phyloP scores from a whole-genome alignment of 2,329 filamentous ascomycete genomes.

The Ascochyta lentis region DNA sequence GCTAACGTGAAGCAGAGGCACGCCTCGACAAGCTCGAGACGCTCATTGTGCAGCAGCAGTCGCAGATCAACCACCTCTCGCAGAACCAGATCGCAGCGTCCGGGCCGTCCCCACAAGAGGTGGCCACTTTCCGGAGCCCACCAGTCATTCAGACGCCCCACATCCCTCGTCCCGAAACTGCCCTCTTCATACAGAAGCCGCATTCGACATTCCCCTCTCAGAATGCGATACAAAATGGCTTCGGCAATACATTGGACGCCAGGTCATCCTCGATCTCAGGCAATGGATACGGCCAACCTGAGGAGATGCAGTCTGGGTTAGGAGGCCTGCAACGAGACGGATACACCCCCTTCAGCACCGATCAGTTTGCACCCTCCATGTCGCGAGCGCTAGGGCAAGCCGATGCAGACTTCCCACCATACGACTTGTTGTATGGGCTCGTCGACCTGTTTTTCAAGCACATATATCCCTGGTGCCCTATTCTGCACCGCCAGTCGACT shows the following conservation, averaged over 20 bases:
- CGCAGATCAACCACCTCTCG: conserved; percentile 54
- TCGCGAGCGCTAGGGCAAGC: conserved; percentile 34
- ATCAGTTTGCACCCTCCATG: conserved; percentile 40
- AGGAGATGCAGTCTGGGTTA: conserved; percentile 34
- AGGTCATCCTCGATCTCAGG: conserved; percentile 33
- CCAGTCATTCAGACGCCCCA: conserved; percentile 50
- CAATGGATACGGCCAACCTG: conserved; percentile 40
- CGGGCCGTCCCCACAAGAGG: conserved; percentile 42
- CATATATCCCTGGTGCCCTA: conserved; percentile 77
- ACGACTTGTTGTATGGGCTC: conserved; percentile 65
- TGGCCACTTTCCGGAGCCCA: conserved; percentile 43
- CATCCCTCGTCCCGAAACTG: conserved; percentile 53
- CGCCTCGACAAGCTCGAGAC: conserved; percentile 53
- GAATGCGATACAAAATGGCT: conserved; percentile 41
- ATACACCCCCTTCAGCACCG: conserved; percentile 38
- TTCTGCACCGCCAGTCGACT: conserved; percentile 83
- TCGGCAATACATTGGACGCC: conserved; percentile 45
- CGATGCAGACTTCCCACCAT: conserved; percentile 62
- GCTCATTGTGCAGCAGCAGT: conserved; percentile 54
- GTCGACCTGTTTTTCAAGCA: conserved; percentile 70
- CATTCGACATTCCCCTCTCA: conserved; percentile 43
- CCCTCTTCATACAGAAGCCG: conserved; percentile 56
- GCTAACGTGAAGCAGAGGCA: conserved; percentile 9
- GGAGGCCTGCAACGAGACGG: conserved; percentile 36
- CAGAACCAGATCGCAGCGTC: conserved; percentile 32